phyloP scores from a whole-genome alignment of 768 basidiomycete genomes.

The Boletus insuetus region DNA sequence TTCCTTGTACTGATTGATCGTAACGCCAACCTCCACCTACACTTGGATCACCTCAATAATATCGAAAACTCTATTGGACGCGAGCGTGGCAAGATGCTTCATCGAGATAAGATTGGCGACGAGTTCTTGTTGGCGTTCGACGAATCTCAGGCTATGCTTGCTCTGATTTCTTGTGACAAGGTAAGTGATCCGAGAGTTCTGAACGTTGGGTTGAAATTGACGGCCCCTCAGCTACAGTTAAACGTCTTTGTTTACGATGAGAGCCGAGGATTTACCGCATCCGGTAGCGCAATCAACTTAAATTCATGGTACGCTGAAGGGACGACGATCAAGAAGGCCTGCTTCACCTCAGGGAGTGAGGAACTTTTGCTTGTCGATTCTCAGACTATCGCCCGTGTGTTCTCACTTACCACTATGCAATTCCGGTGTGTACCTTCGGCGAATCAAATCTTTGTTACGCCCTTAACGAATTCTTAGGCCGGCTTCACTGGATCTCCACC shows the following conservation, averaged over 20 bases:
- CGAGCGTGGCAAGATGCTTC: conserved; percentile 34
- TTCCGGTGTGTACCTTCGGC: conserved; percentile 41
- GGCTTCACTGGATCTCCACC: conserved; percentile 41
- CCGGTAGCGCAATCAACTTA: conserved; percentile 43
- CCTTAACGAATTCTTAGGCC: conserved; percentile 33
- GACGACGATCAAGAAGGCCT: conserved; percentile 34
- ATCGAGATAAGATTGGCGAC: conserved; percentile 46
- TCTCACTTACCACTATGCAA: conserved; percentile 51
- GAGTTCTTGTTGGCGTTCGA: conserved; percentile 49
- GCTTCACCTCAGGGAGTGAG: conserved; percentile 50
- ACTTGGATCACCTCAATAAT: conserved; percentile 33
- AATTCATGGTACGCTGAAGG: conserved; percentile 44
- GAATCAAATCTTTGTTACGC: background rate
- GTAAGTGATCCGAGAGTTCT: conserved; percentile 21
- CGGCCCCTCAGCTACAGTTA: conserved; percentile 32
- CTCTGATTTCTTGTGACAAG: conserved; percentile 42
- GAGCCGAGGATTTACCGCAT: conserved; percentile 39
- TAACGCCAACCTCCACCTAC: conserved; percentile 33
- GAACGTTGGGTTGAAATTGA: background rate
- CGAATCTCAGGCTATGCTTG: conserved; percentile 48
- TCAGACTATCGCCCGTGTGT: conserved; percentile 42
- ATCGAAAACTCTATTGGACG: conserved; percentile 36
- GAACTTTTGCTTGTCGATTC: conserved; percentile 53
- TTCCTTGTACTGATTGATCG: conserved; percentile 40
- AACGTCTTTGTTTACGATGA: conserved; percentile 52